Percentiles rank a stretch among this genome's conserved stretches.
phyloP scores from a whole-genome alignment of 352 stramenopile genomes.

The Pythium phragmiticola region DNA sequence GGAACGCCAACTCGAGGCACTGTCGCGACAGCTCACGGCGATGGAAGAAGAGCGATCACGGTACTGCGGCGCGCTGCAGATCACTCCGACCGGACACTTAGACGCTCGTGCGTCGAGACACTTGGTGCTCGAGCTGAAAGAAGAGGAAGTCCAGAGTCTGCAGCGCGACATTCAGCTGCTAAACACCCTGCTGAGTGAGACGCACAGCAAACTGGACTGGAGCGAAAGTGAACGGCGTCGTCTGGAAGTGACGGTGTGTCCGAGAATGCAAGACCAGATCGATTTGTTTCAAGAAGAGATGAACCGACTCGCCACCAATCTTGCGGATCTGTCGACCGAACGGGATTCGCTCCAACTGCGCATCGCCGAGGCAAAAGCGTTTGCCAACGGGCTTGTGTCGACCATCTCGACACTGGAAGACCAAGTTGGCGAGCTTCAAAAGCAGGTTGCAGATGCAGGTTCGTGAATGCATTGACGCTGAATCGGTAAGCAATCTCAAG shows the following conservation, averaged over 20 bases:
- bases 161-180: constrained; percentile 1
- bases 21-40: constrained; percentile 34
- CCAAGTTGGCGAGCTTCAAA: constrained; percentile 38
- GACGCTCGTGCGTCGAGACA: constrained; percentile 31
- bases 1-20: constrained; percentile 39
- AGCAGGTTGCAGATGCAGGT: constrained; percentile 43
- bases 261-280: constrained; percentile 27
- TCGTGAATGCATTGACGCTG: background rate
- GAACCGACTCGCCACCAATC: background rate
- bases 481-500: background rate
- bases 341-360: constrained; percentile 7
- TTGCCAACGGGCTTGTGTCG: background rate
- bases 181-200: background rate
- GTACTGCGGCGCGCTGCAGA: constrained; percentile 43
- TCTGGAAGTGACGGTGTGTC: constrained; percentile 21
- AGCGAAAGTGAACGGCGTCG: constrained; percentile 1
- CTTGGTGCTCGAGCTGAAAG: constrained; percentile 51
- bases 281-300: background rate
- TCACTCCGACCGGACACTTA: constrained; percentile 35
- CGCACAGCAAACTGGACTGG: background rate
- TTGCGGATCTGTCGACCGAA: background rate
- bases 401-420: constrained; percentile 31
- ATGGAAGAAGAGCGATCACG: constrained; percentile 57
- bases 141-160: constrained; percentile 39
- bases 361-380: background rate